These are phyloP conservation scores for Leptographium wingfieldii DNA, from an alignment of 2,329 filamentous ascomycete species.

Conservation along the genomic window DNA sequence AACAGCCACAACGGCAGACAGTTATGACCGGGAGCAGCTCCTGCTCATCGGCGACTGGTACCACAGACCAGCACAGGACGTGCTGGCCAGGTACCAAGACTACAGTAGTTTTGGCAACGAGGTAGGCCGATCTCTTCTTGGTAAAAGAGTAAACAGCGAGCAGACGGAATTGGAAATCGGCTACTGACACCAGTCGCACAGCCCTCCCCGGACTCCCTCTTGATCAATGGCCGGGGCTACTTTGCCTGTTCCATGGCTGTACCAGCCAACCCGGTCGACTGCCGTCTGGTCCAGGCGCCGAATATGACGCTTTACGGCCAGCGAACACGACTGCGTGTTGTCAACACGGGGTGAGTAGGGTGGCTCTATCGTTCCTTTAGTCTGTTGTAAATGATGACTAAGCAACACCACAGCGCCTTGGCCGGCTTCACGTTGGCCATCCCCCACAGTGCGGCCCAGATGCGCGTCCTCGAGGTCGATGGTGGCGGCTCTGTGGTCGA, in stretches of 20 bases:
- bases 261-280: slow-evolving; percentile 29
- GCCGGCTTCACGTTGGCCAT: slow-evolving; percentile 11
- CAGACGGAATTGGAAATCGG: background rate
- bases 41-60: slow-evolving; percentile 8
- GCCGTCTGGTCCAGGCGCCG: slow-evolving; percentile 16
- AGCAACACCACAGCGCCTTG: slow-evolving; percentile 3
- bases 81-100: background rate
- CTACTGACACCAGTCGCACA: background rate
- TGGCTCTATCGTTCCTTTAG: background rate
- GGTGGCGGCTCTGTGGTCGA: slow-evolving; percentile 8
- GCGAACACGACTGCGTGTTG: slow-evolving; percentile 11
- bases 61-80: background rate
- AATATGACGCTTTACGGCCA: slow-evolving; percentile 6
- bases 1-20: background rate
- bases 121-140: background rate
- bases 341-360: slow-evolving; percentile 9
- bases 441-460: slow-evolving; percentile 1
- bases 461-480: slow-evolving; percentile 12
- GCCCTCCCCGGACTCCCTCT: slow-evolving; percentile 33
- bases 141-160: background rate
- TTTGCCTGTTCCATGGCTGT: slow-evolving; percentile 35
- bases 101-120: slow-evolving; percentile 1
- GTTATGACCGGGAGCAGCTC: slow-evolving; percentile 3
- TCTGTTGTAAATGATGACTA: background rate
- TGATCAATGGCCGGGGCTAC: slow-evolving; percentile 30